Base-by-base conservation (phyloP, 2,329 filamentous ascomycete genomes). In the Claviceps maximensis region DNA sequence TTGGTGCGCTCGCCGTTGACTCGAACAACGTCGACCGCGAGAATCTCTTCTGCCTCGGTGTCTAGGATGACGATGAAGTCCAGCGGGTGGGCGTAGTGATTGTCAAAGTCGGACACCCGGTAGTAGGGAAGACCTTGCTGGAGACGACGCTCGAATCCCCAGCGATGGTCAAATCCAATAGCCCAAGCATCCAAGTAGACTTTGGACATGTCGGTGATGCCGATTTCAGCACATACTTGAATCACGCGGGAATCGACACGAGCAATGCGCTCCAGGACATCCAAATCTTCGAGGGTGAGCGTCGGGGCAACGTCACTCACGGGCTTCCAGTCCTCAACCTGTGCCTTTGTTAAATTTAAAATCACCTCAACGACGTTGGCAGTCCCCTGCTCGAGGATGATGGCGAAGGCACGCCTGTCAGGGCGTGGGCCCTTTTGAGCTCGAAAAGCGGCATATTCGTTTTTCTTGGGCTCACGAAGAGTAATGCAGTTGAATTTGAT, bases 61-160 rank as follows among this genome's bases (percentile, higher is more conserved):
- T 69, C 66, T 31, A 61, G 59, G 29, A 69, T 61, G 48, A 68
- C 73, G 47, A 70, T 73, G 23, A 80, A 67, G 52, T 78, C 72
- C 9, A 80, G 67, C 0, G 78, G 78, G 52, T 79, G 79, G 4
- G 77, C 77, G 58, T 80, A 80, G 61, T 76, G 74, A 58, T 81
- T 80, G 36, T 90, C 86, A 58, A 86, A 82, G 15, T 80, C 63
- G 55, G 86, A 78, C 38, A 83, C 84, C 41, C 87, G 80, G 64
- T 89, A 90, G 70, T 90, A 90, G 77, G 88, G 87, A 29, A 91
- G 71, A 13, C 85, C 87, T 70, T 91, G 87, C 68, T 91, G 87
- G 9, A 90, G 76, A 54, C 87, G 79, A 40, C 86, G 75, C 53
- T 75, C 74, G 53, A 73, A 86, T 50, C 86, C 86, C 66, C 88